A percentile compares a stretch with the other conserved stretches of the same genome.
These are phyloP conservation scores for Rheum nobile DNA, from an alignment of 148 eudicot genomes.

Conservation along the genomic window DNA sequence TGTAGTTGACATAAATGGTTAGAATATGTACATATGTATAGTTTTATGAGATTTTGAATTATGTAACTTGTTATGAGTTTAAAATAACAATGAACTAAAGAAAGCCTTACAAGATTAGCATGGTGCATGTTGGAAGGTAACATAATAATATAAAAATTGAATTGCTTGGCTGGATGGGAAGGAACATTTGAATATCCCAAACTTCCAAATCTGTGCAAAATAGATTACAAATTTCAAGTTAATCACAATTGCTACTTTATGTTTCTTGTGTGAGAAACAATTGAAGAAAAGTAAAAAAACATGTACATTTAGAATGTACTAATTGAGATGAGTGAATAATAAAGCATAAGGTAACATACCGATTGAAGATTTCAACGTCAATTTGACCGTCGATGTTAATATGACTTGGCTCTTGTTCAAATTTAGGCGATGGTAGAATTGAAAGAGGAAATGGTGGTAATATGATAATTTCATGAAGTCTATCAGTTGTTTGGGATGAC, in stretches of 20 bases:
- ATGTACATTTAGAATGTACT: too few species aligned
- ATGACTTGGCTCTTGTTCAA: background rate
- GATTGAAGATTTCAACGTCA: background rate
- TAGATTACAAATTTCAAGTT: too few species aligned
- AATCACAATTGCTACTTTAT: too few species aligned
- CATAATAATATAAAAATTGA: background rate
- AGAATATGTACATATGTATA: too few species aligned
- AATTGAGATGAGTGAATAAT: too few species aligned
- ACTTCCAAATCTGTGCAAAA: background rate
- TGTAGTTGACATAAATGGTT: too few species aligned
- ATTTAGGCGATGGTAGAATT: background rate
- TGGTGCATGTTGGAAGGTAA: background rate
- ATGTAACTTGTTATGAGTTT: too few species aligned
- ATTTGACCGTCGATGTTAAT: background rate
- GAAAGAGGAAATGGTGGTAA: background rate
- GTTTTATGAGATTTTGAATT: background rate
- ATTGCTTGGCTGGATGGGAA: background rate
- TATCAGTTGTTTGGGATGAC: background rate
- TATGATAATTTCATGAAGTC: background rate
- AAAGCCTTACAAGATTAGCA: background rate
- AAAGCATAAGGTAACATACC: background rate
- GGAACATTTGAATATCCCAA: background rate
- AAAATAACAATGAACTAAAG: background rate
- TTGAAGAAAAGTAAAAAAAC: too few species aligned
- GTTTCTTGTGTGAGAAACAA: too few species aligned